These are phyloP conservation scores for Neonectria coccinea DNA, from an alignment of 2,329 filamentous ascomycete species.

Conservation along the genomic window DNA sequence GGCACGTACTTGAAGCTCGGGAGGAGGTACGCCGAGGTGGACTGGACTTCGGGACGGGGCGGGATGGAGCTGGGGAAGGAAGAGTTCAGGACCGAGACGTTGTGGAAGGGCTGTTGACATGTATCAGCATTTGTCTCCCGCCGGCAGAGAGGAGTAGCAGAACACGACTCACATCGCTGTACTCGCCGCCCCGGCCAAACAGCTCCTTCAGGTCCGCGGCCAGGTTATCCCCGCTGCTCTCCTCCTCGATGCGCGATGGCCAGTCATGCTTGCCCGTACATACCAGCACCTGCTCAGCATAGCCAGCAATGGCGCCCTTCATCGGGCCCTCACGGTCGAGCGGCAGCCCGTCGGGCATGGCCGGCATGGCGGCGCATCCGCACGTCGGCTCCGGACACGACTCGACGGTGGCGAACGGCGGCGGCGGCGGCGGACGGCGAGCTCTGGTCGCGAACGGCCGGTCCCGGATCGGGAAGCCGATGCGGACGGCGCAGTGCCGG, in stretches of 20 bases:
- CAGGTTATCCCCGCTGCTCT: constrained; percentile 74
- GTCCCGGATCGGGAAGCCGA: neutral
- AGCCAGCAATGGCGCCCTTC: constrained; percentile 81
- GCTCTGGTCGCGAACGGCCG: constrained; percentile 15
- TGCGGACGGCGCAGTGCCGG: constrained; percentile 25
- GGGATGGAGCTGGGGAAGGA: constrained; percentile 75
- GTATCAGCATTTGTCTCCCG: neutral
- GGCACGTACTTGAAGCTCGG: constrained; percentile 87
- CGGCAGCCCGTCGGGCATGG: constrained; percentile 73
- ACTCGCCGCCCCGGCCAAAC: constrained; percentile 73
- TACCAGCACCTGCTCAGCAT: constrained; percentile 85
- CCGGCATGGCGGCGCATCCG: constrained; percentile 74
- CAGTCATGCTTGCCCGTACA: constrained; percentile 86
- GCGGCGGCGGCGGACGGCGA: constrained; percentile 38
- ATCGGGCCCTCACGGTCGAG: constrained; percentile 80
- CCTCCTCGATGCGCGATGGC: constrained; percentile 86
- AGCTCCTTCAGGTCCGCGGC: constrained; percentile 79
- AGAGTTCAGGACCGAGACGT: constrained; percentile 79
- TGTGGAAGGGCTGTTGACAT: constrained; percentile 78
- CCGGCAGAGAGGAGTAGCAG: neutral
- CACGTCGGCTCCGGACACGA: constrained; percentile 83
- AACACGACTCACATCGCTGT: constrained; percentile 68
- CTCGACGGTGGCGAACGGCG: constrained; percentile 58
- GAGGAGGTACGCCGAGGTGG: constrained; percentile 78
- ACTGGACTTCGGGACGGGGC: constrained; percentile 59